These are phyloP conservation scores for Colletotrichum somersetense DNA, from an alignment of 2,329 filamentous ascomycete genomes.

Conservation along the genomic window DNA sequence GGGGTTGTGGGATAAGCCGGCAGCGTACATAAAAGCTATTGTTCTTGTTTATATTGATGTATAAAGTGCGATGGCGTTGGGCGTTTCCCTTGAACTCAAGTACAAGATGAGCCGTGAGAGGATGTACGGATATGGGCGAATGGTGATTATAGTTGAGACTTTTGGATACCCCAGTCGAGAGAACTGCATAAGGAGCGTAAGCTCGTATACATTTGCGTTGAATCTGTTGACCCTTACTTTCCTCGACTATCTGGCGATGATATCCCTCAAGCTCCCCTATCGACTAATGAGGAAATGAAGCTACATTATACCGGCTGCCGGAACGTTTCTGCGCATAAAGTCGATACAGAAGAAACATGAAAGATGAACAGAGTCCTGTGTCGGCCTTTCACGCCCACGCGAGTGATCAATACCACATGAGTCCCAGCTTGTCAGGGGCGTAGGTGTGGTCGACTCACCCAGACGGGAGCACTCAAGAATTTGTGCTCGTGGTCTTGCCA, in stretches of 20 bases:
- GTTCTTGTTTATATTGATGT: background rate
- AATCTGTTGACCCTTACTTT: background rate
- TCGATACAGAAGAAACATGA: slow-evolving; percentile 21
- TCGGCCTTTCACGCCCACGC: background rate
- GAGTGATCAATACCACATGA: background rate
- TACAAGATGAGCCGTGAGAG: background rate
- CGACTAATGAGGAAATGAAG: no score
- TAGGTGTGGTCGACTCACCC: background rate
- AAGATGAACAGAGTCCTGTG: no score
- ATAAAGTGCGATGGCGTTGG: background rate
- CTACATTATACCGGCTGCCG: background rate
- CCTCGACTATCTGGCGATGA: background rate
- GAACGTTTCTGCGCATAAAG: slow-evolving; percentile 6
- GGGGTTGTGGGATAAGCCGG: background rate
- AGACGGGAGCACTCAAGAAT: background rate
- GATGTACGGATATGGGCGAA: background rate
- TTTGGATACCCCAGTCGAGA: slow-evolving; percentile 23
- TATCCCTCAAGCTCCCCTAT: background rate
- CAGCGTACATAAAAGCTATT: slow-evolving; percentile 26
- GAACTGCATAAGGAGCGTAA: background rate
- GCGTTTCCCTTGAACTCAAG: background rate
- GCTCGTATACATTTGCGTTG: slow-evolving; percentile 1
- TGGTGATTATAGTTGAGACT: background rate
- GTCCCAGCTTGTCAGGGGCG: background rate
- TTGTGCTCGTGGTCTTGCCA: slow-evolving; percentile 43